Evolutionary conservation across 1,139 yeast genomes (phyloP), one percentile per base, ranked within the genome.

Genomic region (Hyphopichia burtonii): DNA sequence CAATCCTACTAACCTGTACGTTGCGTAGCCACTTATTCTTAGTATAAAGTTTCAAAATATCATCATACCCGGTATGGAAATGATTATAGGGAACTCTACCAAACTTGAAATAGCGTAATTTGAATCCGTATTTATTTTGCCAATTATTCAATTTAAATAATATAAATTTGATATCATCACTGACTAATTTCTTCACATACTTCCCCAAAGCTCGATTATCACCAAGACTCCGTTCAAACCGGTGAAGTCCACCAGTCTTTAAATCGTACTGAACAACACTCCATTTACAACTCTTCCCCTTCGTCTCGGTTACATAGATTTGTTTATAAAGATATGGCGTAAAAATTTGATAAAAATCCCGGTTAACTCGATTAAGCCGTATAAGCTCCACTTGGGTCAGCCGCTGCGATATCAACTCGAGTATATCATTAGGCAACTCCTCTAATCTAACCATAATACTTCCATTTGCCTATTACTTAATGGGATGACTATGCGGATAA

Each of bases 61-160:
- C 53, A n/a, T 45, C 53, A 37, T 44, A 45, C 12, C 39, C 49
- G 19, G 39, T 41, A 27, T 38, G 37, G 16, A 48, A 41, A 22
- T 51, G 54, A 33, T 40, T 46, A 17, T 44, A 31, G 1, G 53
- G 52, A 4, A 80, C 42, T 20, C 43, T 43, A 2, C 50, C 51
- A 39, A 51, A 41, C 39, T 42, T 43, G 17, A 50, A 36, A 14
- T 31, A 12, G 22, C 31, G 31, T 43, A 32, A 11, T 19, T 33
- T 28, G 39, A 41, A n/a, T 38, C 17, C 10, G 20, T 35, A 34
- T 39, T 40, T 18, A 37, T n/a, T 14, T 34, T 17, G 30, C 54
- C 53, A 50, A 20, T 45, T 41, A 30, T 44, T 47, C 16, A 50
- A 38, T 38, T 51, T 50, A 33, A 50, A 51, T 12, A 51, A 31